Base-by-base conservation (phyloP, 306 rosid genomes). In the Medicago arabica region DNA sequence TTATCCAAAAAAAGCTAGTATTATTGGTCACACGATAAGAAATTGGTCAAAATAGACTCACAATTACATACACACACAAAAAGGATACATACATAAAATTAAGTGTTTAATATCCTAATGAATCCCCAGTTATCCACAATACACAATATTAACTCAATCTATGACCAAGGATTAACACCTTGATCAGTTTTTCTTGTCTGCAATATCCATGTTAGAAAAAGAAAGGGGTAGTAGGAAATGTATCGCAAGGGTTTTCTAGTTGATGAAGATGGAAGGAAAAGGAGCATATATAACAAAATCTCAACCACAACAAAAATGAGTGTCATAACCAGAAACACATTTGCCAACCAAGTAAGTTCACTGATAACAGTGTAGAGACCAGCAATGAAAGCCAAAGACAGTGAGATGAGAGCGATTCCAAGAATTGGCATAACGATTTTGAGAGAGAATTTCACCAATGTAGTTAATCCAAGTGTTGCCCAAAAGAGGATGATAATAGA, bases 301-400 rank as follows among this genome's bases (percentile, higher is more conserved):
- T 65, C 4, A 9, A 40, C 2, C 50, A 17, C 59, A 3, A 71
- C 18, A 1, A 81, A 40, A 36, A 69, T 17, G 38, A 34, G 0
- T 8, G 72, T 23, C 10, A 69, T 9, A 16, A 50, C 36, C 9
- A 83, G 6, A 18, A 83, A 77, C 1, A 54, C 6, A 23, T 13
- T 34, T 8, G 79, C 73, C 21, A 83, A 58, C 85, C 83, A 80
- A n/a, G 4, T 4, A 10, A 75, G 80, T 18, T 66, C 13, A 23
- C 83, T 70, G 1, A 78, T 51, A 8, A 67, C 63, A 16, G 80
- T 66, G 47, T 60, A 83, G 19, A 83, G 36, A 16, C 80, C 85
- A 7, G 80, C 65, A 82, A 73, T 58, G 74, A 81, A 83, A 1
- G 87, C 84, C 28, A 83, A 4, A 3, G 69, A 75, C 1, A 81